These are phyloP conservation scores for Bipolaris oryzae DNA, from an alignment of 2,329 filamentous ascomycete genomes.

Conservation along the genomic window DNA sequence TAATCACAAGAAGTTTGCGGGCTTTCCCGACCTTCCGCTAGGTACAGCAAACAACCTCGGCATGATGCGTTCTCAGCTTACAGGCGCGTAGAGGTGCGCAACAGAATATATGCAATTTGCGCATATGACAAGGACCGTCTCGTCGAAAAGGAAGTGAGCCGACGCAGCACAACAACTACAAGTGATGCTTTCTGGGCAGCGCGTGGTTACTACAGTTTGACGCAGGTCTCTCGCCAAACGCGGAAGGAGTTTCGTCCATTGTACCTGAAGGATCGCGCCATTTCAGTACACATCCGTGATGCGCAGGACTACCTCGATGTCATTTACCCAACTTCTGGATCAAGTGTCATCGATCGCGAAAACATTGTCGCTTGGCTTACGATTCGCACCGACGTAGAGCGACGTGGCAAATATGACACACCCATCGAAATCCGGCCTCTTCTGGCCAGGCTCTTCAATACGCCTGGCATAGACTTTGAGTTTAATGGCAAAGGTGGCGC, in stretches of 20 bases:
- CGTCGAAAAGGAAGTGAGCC: constrained; percentile 14
- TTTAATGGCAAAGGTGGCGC: constrained; percentile 12
- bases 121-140: constrained; percentile 13
- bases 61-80: constrained; percentile 9
- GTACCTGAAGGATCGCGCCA: constrained; percentile 12
- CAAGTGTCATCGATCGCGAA: constrained; percentile 5
- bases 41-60: constrained; percentile 15
- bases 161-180: constrained; percentile 5
- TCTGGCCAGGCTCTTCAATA: constrained; percentile 9
- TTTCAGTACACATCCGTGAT: constrained; percentile 19
- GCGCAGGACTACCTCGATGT: constrained; percentile 14
- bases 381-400: constrained; percentile 16
- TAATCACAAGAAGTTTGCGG: constrained; percentile 3
- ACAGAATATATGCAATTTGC: constrained; percentile 15
- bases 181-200: constrained; percentile 10
- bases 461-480: constrained; percentile 12
- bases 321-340: constrained; percentile 6
- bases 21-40: constrained; percentile 15
- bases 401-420: constrained; percentile 16
- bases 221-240: constrained; percentile 13
- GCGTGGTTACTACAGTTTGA: constrained; percentile 17
- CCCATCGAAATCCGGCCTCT: constrained; percentile 17
- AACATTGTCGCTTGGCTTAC: constrained; percentile 13
- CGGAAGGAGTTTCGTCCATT: constrained; percentile 14
- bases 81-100: constrained; percentile 14